Percentiles rank a stretch among this genome's conserved stretches.
Conservation (phyloP, 2,329 filamentous ascomycete genomes). For the Phaeosphaeria sp. region DNA sequence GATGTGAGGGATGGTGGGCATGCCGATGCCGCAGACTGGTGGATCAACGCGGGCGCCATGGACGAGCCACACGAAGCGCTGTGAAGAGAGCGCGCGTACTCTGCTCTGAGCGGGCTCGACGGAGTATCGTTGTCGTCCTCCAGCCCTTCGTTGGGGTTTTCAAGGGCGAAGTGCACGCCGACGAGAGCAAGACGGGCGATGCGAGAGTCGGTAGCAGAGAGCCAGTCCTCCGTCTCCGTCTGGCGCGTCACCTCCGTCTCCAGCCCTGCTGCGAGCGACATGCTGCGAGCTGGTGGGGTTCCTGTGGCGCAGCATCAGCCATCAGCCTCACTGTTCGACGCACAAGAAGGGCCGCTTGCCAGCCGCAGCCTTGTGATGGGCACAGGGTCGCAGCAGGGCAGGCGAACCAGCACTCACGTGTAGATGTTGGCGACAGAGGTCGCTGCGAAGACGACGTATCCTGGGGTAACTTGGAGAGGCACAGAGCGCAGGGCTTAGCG, state of each 20-base stretch:
- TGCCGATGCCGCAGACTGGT: constrained; percentile 30
- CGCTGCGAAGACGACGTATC: not conserved
- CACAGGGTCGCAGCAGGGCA: not conserved
- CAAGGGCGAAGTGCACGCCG: constrained; percentile 23
- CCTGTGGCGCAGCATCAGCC: constrained; percentile 18
- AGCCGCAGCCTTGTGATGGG: constrained; percentile 13
- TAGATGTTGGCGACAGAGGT: constrained; percentile 7
- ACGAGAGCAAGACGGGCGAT: constrained; percentile 26
- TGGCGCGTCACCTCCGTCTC: constrained; percentile 27
- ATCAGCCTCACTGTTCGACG: constrained; percentile 20
- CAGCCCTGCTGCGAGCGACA: constrained; percentile 31
- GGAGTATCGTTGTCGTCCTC: constrained; percentile 12
- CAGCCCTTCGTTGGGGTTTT: constrained; percentile 12
- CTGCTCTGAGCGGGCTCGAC: constrained; percentile 10
- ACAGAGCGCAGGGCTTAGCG: constrained; percentile 20
- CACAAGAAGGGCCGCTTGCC: not conserved
- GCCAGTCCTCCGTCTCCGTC: constrained; percentile 33
- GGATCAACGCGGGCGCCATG: constrained; percentile 41
- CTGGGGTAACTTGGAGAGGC: constrained; percentile 6
- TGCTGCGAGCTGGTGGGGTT: constrained; percentile 20
- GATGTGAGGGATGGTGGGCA: constrained; percentile 36
- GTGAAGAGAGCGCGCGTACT: constrained; percentile 19
- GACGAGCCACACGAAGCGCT: constrained; percentile 28
- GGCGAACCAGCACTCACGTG: constrained; percentile 24
- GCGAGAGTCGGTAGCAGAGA: constrained; percentile 29